Evolutionary conservation across 345 rosid genomes (phyloP).

Genomic region (Gossypium longicalyx): DNA sequence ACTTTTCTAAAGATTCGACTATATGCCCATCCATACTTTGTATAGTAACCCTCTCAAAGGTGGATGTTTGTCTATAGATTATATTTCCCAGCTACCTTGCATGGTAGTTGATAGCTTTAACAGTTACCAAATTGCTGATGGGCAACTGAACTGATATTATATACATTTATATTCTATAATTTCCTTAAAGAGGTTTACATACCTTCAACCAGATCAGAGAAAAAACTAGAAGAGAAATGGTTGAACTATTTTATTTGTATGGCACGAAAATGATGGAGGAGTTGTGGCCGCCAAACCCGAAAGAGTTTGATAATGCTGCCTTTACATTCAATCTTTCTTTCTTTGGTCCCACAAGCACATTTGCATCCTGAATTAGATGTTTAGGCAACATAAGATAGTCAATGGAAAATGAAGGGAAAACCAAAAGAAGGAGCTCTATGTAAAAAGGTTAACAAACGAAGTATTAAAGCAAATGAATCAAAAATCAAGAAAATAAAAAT

Average conservation of each 20-base stretch:
- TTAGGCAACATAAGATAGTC: background rate
- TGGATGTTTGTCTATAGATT: background rate
- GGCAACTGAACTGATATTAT: background rate
- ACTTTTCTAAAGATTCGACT: background rate
- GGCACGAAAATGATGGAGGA: slow-evolving; percentile 95
- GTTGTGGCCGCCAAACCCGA: slow-evolving; percentile 96
- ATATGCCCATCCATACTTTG: background rate
- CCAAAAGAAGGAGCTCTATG: background rate
- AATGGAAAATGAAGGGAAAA: background rate
- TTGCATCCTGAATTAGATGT: slow-evolving; percentile 49
- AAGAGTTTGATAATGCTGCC: slow-evolving; percentile 86
- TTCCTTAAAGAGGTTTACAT: background rate
- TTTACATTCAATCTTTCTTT: slow-evolving; percentile 77
- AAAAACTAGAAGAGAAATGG: slow-evolving; percentile 6
- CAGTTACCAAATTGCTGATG: background rate
- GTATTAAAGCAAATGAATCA: too few species aligned
- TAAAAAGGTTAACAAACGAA: too few species aligned
- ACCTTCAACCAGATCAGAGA: slow-evolving; percentile 12
- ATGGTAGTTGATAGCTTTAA: background rate
- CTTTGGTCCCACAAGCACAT: slow-evolving; percentile 69
- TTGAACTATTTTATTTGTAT: slow-evolving; percentile 43
- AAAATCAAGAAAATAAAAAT: too few species aligned
- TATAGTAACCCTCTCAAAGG: background rate
- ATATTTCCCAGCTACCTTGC: background rate
- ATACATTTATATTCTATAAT: background rate